phyloP scores from a whole-genome alignment of 305 asterid species.

The Fraxinus greggii region DNA sequence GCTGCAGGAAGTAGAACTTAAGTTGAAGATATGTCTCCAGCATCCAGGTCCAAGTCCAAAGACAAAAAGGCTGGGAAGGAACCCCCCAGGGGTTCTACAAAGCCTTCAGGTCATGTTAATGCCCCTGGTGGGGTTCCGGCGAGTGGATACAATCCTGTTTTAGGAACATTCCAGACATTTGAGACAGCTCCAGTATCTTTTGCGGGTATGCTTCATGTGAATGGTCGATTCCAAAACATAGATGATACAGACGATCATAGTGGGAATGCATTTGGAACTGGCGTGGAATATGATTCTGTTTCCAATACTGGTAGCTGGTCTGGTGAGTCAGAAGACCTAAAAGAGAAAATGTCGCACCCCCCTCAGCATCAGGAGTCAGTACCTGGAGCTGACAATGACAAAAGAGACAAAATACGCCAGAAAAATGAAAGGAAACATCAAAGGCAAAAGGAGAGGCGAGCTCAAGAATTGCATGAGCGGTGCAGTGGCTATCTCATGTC shows the following conservation, averaged over 20 bases:
- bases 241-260: conserved; percentile 69
- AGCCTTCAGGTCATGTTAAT: conserved; percentile 50
- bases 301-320: conserved; percentile 91
- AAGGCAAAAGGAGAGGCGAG: conserved; percentile 92
- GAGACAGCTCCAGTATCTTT: conserved; percentile 57
- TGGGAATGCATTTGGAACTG: conserved; percentile 48
- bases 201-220: conserved; percentile 39
- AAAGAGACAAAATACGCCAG: conserved; percentile 81
- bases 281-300: conserved; percentile 57
- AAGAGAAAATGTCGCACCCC: conserved; percentile 54
- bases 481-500: conserved; percentile 93
- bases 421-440: conserved; percentile 92
- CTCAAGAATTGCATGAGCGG: conserved; percentile 81
- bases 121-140: conserved; percentile 47
- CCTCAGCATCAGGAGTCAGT: conserved; percentile 48
- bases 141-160: conserved; percentile 76
- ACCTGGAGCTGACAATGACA: conserved; percentile 81
- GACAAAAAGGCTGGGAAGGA: conserved; percentile 66
- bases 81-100: conserved; percentile 49
- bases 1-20: conserved; percentile 38
- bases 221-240: conserved; percentile 65
- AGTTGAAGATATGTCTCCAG: conserved; percentile 57
- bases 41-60: conserved; percentile 61
- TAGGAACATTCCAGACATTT: conserved; percentile 62
- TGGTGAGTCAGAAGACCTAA: conserved; percentile 88